A percentile compares a stretch with the other conserved stretches of the same genome.
These are phyloP conservation scores for Tuber brumale DNA, from an alignment of 495 filamentous ascomycete species.

Conservation along the genomic window DNA sequence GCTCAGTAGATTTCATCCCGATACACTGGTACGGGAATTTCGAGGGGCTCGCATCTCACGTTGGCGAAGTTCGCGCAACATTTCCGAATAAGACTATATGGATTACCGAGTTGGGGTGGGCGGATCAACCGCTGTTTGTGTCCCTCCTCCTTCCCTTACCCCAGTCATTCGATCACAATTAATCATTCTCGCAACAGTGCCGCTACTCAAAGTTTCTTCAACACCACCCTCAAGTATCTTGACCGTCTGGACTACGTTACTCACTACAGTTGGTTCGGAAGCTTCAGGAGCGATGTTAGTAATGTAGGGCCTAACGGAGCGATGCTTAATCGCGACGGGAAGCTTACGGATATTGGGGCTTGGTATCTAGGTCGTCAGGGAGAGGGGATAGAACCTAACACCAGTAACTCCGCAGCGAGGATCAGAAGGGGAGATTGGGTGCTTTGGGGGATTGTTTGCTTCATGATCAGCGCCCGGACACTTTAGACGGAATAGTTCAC, in stretches of 20 bases:
- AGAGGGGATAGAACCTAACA: conserved; percentile 43
- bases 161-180: background rate
- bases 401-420: background rate
- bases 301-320: conserved; percentile 65
- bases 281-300: conserved; percentile 58
- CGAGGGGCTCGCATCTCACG: conserved; percentile 62
- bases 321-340: conserved; percentile 56
- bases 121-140: conserved; percentile 33
- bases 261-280: conserved; percentile 66
- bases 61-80: conserved; percentile 55
- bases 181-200: conserved; percentile 4
- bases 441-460: background rate
- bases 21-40: conserved; percentile 76
- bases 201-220: conserved; percentile 58
- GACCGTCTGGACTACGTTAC: conserved; percentile 56
- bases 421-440: background rate
- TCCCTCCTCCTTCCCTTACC: conserved; percentile 6
- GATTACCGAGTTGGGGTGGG: conserved; percentile 36
- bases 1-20: conserved; percentile 64
- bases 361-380: conserved; percentile 60
- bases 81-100: conserved; percentile 30
- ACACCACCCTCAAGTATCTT: conserved; percentile 56
- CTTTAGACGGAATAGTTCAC: background rate
- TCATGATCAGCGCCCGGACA: background rate
- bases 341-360: conserved; percentile 64